These are phyloP conservation scores for Cerioporus squamosus DNA, from an alignment of 1,284 basidiomycete species.

Conservation along the genomic window DNA sequence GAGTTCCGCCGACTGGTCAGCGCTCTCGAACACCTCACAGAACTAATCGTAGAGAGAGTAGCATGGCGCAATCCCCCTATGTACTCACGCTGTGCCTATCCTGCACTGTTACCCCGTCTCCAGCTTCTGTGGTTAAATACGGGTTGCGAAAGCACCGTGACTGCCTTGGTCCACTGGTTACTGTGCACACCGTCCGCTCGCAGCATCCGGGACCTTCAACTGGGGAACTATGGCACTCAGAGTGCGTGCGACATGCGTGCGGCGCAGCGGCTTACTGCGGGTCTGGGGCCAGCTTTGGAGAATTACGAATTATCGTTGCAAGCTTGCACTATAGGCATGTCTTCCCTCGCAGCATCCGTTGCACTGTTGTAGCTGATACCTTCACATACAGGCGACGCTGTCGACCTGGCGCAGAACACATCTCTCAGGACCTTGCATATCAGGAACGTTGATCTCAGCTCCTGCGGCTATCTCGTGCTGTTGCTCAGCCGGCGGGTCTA, in stretches of 20 bases:
- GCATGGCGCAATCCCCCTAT: conserved; percentile 7
- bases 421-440: conserved; percentile 12
- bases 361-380: not conserved
- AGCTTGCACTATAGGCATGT: conserved; percentile 11
- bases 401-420: conserved; percentile 8
- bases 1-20: conserved; percentile 17
- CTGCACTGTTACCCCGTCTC: conserved; percentile 2
- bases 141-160: not conserved
- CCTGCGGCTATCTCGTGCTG: not conserved
- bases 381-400: conserved; percentile 1
- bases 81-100: not conserved
- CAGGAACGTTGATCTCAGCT: conserved; percentile 10
- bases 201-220: conserved; percentile 15
- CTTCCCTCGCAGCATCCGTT: not conserved
- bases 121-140: conserved; percentile 19
- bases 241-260: not conserved
- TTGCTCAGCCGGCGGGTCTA: conserved; percentile 6
- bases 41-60: conserved; percentile 10
- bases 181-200: conserved; percentile 4
- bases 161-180: conserved; percentile 17
- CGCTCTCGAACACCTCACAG: conserved; percentile 4
- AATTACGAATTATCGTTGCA: conserved; percentile 15
- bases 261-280: conserved; percentile 3
- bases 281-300: conserved; percentile 8
- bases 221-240: conserved; percentile 4